Evolutionary conservation across 1,139 yeast species (phyloP).

Genomic region (Candida sp.): DNA sequence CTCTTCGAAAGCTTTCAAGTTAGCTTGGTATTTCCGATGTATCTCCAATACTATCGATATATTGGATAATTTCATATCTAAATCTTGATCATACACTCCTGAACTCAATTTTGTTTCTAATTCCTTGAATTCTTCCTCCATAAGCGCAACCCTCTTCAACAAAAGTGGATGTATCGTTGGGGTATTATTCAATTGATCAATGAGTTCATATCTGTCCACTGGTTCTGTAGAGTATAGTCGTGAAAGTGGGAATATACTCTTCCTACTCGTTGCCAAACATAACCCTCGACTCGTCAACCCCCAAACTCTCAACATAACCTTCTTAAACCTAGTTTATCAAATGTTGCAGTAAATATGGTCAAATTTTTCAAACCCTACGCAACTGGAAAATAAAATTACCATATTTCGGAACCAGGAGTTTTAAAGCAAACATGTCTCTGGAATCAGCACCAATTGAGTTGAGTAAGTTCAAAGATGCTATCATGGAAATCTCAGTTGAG

Average conservation of each 20-base stretch:
- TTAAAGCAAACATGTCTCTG: conserved; percentile 11
- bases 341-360: too few relatives aligned
- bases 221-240: background rate
- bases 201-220: background rate
- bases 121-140: conserved; percentile 46
- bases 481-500: conserved; percentile 33
- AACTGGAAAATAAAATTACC: background rate
- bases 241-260: background rate
- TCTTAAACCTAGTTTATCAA: background rate
- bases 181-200: conserved; percentile 5
- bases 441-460: conserved; percentile 22
- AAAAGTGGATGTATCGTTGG: conserved; percentile 55
- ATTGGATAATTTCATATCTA: conserved; percentile 55
- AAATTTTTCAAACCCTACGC: background rate
- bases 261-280: background rate
- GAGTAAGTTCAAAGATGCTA: conserved; percentile 24
- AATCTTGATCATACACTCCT: conserved; percentile 50
- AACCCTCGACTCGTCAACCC: background rate
- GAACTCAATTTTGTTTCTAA: conserved; percentile 49
- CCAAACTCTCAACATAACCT: background rate
- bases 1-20: conserved; percentile 31
- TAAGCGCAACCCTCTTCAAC: conserved; percentile 55
- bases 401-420: background rate
- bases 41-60: conserved; percentile 52
- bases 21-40: conserved; percentile 44